Evolutionary conservation across 345 rosid genomes (phyloP).

Genomic region (Geranium brycei): DNA sequence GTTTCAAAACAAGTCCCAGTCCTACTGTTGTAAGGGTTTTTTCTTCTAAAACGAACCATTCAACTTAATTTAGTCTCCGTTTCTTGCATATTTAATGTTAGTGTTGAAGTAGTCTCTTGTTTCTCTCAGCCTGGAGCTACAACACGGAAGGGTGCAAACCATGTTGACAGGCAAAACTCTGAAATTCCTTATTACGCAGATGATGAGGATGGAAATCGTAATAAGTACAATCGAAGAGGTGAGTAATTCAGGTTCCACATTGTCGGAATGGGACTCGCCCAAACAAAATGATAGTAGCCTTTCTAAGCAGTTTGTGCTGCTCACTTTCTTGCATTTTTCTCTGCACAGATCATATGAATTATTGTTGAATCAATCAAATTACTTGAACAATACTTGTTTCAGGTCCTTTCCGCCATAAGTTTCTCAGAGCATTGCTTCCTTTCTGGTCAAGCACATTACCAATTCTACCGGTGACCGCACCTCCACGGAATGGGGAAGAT

Average conservation of each 20-base stretch:
- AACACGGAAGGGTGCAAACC: constrained; percentile 62
- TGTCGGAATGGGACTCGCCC: too few species aligned
- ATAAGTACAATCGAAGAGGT: constrained; percentile 90
- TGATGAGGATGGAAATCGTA: constrained; percentile 80
- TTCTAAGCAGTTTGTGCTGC: too few species aligned
- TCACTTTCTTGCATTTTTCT: too few species aligned
- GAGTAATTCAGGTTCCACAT: constrained; percentile 4
- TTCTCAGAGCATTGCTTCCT: constrained; percentile 85
- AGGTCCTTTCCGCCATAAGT: constrained; percentile 85
- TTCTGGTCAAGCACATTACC: constrained; percentile 99
- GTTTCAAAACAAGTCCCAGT: constrained; percentile 53
- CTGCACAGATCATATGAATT: too few species aligned
- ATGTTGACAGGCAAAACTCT: constrained; percentile 68
- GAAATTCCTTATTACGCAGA: constrained; percentile 74
- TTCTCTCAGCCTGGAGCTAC: constrained; percentile 57
- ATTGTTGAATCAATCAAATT: too few species aligned
- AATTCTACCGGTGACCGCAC: constrained; percentile 90
- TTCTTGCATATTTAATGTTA: not conserved
- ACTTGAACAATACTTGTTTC: constrained; percentile 4
- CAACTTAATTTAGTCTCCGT: not conserved
- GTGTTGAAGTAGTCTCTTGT: not conserved
- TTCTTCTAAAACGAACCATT: constrained; percentile 7
- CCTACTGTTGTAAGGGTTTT: constrained; percentile 59
- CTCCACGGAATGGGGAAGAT: constrained; percentile 69
- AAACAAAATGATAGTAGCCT: too few species aligned